Conservation (phyloP, 2,329 filamentous ascomycete genomes). For the Fusarium floridanum region DNA sequence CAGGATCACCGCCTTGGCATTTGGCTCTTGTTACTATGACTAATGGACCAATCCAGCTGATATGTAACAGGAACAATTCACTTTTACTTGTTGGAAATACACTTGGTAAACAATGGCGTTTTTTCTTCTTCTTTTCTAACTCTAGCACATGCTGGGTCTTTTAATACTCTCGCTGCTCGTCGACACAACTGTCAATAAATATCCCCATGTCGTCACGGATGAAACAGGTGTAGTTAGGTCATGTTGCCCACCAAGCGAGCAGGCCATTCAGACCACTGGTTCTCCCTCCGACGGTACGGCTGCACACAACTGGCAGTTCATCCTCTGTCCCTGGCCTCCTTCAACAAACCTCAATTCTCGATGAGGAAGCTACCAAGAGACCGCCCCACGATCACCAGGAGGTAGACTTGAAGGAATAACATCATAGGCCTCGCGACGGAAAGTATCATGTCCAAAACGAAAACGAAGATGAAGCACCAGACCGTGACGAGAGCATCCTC, state of each 20-base stretch:
- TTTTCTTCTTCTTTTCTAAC: background rate
- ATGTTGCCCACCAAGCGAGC: background rate
- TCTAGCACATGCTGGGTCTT: background rate
- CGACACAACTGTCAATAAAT: background rate
- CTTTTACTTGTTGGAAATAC: background rate
- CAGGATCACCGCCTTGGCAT: background rate
- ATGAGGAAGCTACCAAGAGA: background rate
- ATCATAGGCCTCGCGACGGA: background rate
- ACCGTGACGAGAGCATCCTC: background rate
- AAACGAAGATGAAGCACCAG: background rate
- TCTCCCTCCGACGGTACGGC: background rate
- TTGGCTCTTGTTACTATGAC: background rate
- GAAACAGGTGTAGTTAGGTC: background rate
- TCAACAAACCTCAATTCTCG: background rate
- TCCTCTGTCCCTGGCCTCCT: background rate
- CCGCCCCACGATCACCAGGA: background rate
- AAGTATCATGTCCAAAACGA: background rate
- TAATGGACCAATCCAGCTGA: background rate
- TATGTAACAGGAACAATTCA: background rate
- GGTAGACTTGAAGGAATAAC: background rate
- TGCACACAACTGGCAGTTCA: background rate
- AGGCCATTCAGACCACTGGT: background rate
- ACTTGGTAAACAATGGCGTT: background rate
- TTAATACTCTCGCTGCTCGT: background rate
- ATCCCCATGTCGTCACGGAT: background rate